phyloP scores from a whole-genome alignment of 108 stramenopile genomes.

The Discostella stelligeroides region DNA sequence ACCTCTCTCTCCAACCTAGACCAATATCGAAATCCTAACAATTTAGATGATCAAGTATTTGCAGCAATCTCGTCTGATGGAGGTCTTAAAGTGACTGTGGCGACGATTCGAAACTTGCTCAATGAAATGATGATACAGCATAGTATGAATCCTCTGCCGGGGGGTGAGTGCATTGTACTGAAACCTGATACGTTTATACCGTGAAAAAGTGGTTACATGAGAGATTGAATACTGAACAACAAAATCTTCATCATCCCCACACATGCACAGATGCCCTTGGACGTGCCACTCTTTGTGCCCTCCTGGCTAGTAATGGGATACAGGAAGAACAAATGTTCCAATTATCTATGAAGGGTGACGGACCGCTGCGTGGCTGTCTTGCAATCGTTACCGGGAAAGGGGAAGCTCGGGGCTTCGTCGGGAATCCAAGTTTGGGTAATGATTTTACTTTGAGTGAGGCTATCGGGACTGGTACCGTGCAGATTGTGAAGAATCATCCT shows the following conservation, averaged over 20 bases:
- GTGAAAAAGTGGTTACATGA: not conserved
- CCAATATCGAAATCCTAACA: constrained; percentile 65
- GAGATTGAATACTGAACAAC: not conserved
- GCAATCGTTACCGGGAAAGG: constrained; percentile 73
- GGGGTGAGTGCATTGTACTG: constrained; percentile 7
- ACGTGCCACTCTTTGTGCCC: constrained; percentile 63
- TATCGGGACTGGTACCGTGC: constrained; percentile 72
- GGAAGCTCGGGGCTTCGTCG: constrained; percentile 76
- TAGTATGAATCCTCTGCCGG: constrained; percentile 68
- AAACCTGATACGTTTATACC: not conserved
- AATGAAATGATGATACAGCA: constrained; percentile 87
- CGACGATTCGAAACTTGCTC: constrained; percentile 80
- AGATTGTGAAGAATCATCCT: constrained; percentile 91
- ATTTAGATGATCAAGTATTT: constrained; percentile 81
- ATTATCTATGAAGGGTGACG: constrained; percentile 78
- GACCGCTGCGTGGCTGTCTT: constrained; percentile 76
- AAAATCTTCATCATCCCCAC: not conserved
- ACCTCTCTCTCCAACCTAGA: constrained; percentile 3
- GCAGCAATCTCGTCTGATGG: constrained; percentile 80
- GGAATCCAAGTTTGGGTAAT: constrained; percentile 70
- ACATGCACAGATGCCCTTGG: constrained; percentile 63
- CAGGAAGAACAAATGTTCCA: constrained; percentile 86
- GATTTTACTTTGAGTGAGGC: constrained; percentile 69
- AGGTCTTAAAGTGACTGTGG: constrained; percentile 80
- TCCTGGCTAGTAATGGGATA: constrained; percentile 83